These are phyloP conservation scores for Calcarisporium arbuscula DNA, from an alignment of 2,329 filamentous ascomycete species.

Conservation along the genomic window DNA sequence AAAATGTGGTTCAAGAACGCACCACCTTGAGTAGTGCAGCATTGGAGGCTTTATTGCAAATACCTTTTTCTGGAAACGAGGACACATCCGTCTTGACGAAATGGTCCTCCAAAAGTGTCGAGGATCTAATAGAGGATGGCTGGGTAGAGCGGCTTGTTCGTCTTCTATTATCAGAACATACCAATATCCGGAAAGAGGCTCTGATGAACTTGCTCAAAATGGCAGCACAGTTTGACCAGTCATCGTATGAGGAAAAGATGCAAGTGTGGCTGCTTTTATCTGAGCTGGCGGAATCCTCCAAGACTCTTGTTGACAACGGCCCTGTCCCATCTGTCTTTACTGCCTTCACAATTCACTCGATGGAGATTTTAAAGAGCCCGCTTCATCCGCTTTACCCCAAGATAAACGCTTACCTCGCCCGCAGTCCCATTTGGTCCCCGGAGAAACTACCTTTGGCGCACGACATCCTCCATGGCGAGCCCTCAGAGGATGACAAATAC, in stretches of 20 bases:
- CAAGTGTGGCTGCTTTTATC: constrained; percentile 74
- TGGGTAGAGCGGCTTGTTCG: constrained; percentile 63
- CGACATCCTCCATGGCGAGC: constrained; percentile 56
- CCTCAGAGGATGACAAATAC: constrained; percentile 66
- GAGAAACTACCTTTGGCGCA: constrained; percentile 67
- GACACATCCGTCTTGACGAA: constrained; percentile 48
- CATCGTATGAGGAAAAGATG: constrained; percentile 67
- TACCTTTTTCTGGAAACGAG: constrained; percentile 37
- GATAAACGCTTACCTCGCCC: constrained; percentile 76
- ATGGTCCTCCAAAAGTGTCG: constrained; percentile 72
- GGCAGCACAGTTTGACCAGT: constrained; percentile 56
- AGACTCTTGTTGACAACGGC: constrained; percentile 42
- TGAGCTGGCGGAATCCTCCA: constrained; percentile 72
- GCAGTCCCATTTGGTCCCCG: constrained; percentile 67
- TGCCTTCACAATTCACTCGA: constrained; percentile 66
- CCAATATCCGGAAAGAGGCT: constrained; percentile 73
- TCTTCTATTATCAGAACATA: constrained; percentile 68
- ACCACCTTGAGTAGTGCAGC: constrained; percentile 29
- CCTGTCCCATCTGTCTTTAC: constrained; percentile 67
- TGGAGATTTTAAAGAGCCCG: constrained; percentile 67
- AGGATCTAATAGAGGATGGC: constrained; percentile 74
- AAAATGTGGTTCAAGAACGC: too few relatives aligned
- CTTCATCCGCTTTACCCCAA: constrained; percentile 80
- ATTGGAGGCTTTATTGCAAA: constrained; percentile 46
- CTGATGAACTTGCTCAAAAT: constrained; percentile 62